Evolutionary conservation across 2,329 filamentous ascomycete species (phyloP).

Genomic region (Penicillium janthinellum): DNA sequence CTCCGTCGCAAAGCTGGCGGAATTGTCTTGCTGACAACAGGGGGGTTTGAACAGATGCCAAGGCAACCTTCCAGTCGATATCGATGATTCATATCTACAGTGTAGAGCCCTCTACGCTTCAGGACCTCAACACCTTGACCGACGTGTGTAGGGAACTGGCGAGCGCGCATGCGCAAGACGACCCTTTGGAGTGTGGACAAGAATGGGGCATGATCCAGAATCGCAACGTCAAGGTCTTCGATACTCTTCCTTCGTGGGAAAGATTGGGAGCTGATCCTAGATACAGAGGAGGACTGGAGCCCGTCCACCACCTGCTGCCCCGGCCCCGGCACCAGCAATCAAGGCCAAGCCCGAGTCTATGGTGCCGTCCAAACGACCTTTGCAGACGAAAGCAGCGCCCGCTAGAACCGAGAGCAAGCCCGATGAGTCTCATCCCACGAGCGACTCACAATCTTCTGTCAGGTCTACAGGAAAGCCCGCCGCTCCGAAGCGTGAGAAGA

Average conservation of each 20-base stretch:
- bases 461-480: constrained; percentile 43
- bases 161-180: constrained; percentile 58
- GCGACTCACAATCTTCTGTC: constrained; percentile 34
- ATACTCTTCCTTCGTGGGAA: background rate
- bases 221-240: constrained; percentile 60
- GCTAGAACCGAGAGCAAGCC: constrained; percentile 28
- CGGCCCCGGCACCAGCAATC: constrained; percentile 34
- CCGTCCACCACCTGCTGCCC: constrained; percentile 36
- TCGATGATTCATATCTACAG: constrained; percentile 86
- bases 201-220: constrained; percentile 77
- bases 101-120: constrained; percentile 69
- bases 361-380: constrained; percentile 44
- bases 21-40: constrained; percentile 1
- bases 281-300: constrained; percentile 51
- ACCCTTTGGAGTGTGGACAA: constrained; percentile 60
- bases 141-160: constrained; percentile 68
- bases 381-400: constrained; percentile 30
- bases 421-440: constrained; percentile 24
- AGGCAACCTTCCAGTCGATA: constrained; percentile 71
- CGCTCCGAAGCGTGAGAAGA: constrained; percentile 60
- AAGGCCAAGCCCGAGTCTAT: constrained; percentile 36
- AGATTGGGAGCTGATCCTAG: background rate
- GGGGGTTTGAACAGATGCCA: constrained; percentile 55
- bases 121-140: constrained; percentile 71
- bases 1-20: background rate